Base-by-base conservation (phyloP, 768 basidiomycete species). In the Hygrocybe punicea region DNA sequence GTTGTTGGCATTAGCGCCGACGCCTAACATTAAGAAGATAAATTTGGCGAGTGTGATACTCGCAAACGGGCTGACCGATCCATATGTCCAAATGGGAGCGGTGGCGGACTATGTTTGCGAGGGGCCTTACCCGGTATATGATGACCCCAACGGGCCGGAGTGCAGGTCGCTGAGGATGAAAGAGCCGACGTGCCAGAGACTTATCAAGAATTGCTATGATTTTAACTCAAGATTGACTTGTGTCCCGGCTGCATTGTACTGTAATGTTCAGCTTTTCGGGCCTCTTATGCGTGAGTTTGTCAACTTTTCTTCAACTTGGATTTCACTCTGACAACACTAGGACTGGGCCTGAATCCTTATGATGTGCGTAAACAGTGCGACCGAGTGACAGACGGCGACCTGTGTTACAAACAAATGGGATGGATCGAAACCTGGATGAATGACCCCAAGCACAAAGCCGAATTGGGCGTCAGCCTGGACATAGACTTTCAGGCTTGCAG, bases 351-450 rank as follows among this genome's bases (percentile, higher is more conserved):
- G 48, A 98, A 98, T 73, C 85, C 91, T 8, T 98, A 98, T 70
- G 95, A 98, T 64, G 88, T 91, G 3, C 85, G 93, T 59, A 74
- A 69, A 55, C 78, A 75, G 60, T 97, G 95, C 66, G 86, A 97
- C 67, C 81, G 78, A 39, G 25, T 7, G 25, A 81, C 81, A 63
- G 87, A 94, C 58, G 88, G 86, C 3, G 75, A 81, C 2, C 76
- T 91, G 2, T 93, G 91, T 75, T 93, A 91, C 69, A 76, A 69
- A 57, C 79, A 96, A 73, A 85, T 97, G 81, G 64, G 70, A 16
- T 97, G 91, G 90, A 84, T 97, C 66, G 95, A 97, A 63, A 81
- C 77, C 1, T 98, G 86, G 81, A 78, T 98, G 81, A 97, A 98
- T 69, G 73, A 82, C 51, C 80, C 86, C 4, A 79, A 80, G 56